phyloP scores from a whole-genome alignment of 768 basidiomycete genomes.

The Punctularia strigosozonata region DNA sequence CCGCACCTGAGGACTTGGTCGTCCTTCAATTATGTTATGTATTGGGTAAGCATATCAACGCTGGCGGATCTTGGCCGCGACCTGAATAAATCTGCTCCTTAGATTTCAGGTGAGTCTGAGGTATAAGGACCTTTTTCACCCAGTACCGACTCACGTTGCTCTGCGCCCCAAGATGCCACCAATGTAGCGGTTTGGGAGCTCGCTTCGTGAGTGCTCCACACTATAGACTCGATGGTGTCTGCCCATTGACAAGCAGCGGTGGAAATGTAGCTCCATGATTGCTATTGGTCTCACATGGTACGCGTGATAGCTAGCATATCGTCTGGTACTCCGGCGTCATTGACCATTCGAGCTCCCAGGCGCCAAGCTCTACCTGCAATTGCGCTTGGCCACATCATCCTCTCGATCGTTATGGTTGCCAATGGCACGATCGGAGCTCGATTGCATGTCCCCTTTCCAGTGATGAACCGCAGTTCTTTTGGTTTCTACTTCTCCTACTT shows the following conservation, averaged over 20 bases:
- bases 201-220: constrained; percentile 66
- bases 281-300: constrained; percentile 65
- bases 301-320: constrained; percentile 6
- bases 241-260: no score
- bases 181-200: constrained; percentile 35
- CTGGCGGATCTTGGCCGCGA: no score
- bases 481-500: constrained; percentile 90
- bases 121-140: no score
- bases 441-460: constrained; percentile 63
- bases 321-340: background rate
- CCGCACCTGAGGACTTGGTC: constrained; percentile 51
- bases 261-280: constrained; percentile 67
- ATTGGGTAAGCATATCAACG: no score
- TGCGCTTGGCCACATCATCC: constrained; percentile 60
- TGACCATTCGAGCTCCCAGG: constrained; percentile 21
- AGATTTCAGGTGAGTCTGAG: no score
- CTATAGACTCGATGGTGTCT: no score
- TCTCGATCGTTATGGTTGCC: constrained; percentile 60
- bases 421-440: constrained; percentile 74
- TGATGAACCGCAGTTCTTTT: constrained; percentile 78
- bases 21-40: constrained; percentile 53
- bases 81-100: no score
- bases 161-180: constrained; percentile 18
- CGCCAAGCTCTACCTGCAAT: constrained; percentile 59
- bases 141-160: no score